A percentile compares a stretch with the other conserved stretches of the same genome.
These are phyloP conservation scores for Bremia lactucae DNA, from an alignment of 352 stramenopile species.

Conservation along the genomic window DNA sequence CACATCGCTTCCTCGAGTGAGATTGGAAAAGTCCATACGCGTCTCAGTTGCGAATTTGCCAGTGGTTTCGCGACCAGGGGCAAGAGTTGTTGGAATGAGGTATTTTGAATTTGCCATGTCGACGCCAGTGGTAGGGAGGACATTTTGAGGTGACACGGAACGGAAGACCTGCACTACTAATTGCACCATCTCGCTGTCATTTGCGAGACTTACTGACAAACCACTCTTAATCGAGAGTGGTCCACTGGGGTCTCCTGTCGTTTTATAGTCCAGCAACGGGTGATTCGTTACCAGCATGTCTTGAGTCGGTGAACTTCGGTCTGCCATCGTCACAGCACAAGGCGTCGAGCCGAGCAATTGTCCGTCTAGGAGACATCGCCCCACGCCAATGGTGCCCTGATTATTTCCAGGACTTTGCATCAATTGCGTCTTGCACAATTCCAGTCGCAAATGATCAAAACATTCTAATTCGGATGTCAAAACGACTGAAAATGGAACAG, in stretches of 20 bases:
- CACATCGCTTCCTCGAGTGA: conserved; percentile 21
- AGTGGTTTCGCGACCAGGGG: conserved; percentile 22
- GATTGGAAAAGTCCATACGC: conserved; percentile 10
- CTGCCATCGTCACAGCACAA: conserved; percentile 34
- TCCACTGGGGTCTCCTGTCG: conserved; percentile 1
- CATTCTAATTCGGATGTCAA: conserved; percentile 39
- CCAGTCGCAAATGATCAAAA: conserved; percentile 58
- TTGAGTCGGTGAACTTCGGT: conserved; percentile 31
- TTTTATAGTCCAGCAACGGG: conserved; percentile 6
- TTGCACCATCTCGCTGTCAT: conserved; percentile 31
- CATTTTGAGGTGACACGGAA: conserved; percentile 31
- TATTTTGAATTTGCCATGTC: conserved; percentile 74
- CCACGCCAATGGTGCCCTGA: conserved; percentile 39
- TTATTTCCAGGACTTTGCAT: conserved; percentile 30
- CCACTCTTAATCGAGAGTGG: conserved; percentile 1
- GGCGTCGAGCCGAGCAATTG: conserved; percentile 34
- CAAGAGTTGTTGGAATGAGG: conserved; percentile 51
- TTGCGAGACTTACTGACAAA: conserved; percentile 8
- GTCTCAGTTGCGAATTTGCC: conserved; percentile 9
- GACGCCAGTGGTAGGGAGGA: conserved; percentile 48
- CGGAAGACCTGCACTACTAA: conserved; percentile 47
- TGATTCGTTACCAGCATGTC: conserved; percentile 18
- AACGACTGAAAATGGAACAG: conserved; percentile 51
- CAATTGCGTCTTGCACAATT: conserved; percentile 43
- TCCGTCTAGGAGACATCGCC: conserved; percentile 41